A percentile compares a stretch with the other conserved stretches of the same genome.
phyloP scores from a whole-genome alignment of 495 filamentous ascomycete species.

The Beverwykella pulmonaria region DNA sequence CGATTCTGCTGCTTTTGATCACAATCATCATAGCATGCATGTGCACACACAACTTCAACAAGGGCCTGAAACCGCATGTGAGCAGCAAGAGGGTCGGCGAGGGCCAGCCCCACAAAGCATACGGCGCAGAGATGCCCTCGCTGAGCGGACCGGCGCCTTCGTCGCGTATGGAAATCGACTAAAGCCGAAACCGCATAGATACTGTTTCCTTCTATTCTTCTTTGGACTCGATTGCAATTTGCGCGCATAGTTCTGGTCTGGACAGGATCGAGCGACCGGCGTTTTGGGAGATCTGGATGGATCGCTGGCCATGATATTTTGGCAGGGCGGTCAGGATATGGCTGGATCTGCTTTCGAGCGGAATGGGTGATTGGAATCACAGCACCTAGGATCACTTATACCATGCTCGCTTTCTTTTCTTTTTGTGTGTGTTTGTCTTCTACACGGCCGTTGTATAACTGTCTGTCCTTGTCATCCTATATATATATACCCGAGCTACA shows the following conservation, averaged over 20 bases:
- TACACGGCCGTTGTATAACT: slow-evolving; percentile 16
- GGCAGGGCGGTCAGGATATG: neutral
- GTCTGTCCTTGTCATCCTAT: slow-evolving; percentile 11
- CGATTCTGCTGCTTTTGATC: slow-evolving; percentile 79
- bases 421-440: neutral
- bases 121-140: slow-evolving; percentile 67
- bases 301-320: neutral
- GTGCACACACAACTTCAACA: slow-evolving; percentile 88
- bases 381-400: neutral
- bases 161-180: slow-evolving; percentile 90
- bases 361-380: neutral
- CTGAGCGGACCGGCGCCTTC: slow-evolving; percentile 55
- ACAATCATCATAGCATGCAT: slow-evolving; percentile 87
- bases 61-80: slow-evolving; percentile 87
- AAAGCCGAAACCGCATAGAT: neutral
- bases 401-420: slow-evolving; percentile 2
- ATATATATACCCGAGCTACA: neutral
- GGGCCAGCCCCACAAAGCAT: slow-evolving; percentile 57
- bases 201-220: neutral
- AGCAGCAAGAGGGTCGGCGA: slow-evolving; percentile 63
- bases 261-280: slow-evolving; percentile 23
- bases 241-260: slow-evolving; percentile 32
- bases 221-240: slow-evolving; percentile 14
- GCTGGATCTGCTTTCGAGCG: neutral
- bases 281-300: slow-evolving; percentile 8